Conservation (phyloP, 306 rosid species). For the Quercus berberidifolia region DNA sequence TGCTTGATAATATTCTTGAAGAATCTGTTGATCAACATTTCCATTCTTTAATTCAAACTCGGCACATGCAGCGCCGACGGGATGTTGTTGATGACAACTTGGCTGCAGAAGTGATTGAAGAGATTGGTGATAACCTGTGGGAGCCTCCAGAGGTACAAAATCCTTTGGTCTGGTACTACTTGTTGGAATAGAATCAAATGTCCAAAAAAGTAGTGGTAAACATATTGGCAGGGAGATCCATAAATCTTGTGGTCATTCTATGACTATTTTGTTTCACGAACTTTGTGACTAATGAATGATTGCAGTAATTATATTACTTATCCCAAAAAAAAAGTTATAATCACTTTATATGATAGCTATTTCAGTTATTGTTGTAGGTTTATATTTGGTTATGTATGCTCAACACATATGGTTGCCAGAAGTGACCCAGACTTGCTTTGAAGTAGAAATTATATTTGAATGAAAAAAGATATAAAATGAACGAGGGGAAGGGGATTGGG, state of each 20-base stretch:
- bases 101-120: conserved; percentile 87
- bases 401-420: neutral
- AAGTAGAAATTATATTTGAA: neutral
- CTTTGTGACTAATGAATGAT: neutral
- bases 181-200: conserved; percentile 1
- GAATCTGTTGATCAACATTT: conserved; percentile 98
- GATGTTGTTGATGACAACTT: conserved; percentile 88
- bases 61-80: conserved; percentile 82
- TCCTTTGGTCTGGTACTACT: neutral
- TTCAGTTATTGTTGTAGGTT: neutral
- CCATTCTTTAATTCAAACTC: conserved; percentile 87
- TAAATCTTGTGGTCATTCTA: neutral
- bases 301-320: conserved; percentile 7
- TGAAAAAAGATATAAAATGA: neutral
- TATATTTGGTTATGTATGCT: conserved; percentile 4
- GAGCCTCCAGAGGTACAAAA: conserved; percentile 93
- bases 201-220: conserved; percentile 5
- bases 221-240: conserved; percentile 1
- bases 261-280: neutral
- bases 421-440: neutral
- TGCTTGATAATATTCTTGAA: conserved; percentile 97
- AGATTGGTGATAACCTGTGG: conserved; percentile 79
- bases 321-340: neutral
- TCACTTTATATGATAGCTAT: conserved; percentile 11
- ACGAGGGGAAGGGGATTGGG: neutral